phyloP scores from a whole-genome alignment of 805 yeast species.

The Barnettozyma botsteinii region DNA sequence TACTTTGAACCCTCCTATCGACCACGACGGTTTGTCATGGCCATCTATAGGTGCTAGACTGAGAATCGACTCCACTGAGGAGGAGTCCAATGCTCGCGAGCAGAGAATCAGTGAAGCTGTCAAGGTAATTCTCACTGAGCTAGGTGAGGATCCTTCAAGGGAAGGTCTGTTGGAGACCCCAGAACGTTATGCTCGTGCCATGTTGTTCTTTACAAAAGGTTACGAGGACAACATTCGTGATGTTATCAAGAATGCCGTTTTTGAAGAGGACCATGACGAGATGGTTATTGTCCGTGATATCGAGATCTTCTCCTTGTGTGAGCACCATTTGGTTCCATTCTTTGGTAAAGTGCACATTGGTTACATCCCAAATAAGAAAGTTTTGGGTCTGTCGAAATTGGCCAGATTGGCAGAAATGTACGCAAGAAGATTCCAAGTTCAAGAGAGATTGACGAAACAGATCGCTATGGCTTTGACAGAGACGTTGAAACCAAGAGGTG shows the following conservation, averaged over 20 bases:
- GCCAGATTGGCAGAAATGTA: slow-evolving; percentile 98
- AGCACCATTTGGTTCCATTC: slow-evolving; percentile 96
- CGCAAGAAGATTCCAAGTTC: slow-evolving; percentile 93
- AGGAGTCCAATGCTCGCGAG: slow-evolving; percentile 62
- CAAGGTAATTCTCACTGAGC: slow-evolving; percentile 53
- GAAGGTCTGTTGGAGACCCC: slow-evolving; percentile 95
- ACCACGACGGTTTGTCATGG: slow-evolving; percentile 90
- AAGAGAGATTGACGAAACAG: slow-evolving; percentile 93
- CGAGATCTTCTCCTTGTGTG: slow-evolving; percentile 88
- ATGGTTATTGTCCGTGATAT: slow-evolving; percentile 98
- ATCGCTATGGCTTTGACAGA: slow-evolving; percentile 94
- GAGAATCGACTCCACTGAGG: slow-evolving; percentile 64
- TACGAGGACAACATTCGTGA: slow-evolving; percentile 91
- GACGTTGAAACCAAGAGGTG: slow-evolving; percentile 90
- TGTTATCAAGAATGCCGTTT: slow-evolving; percentile 90
- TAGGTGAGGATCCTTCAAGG: slow-evolving; percentile 86
- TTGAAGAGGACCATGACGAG: slow-evolving; percentile 97
- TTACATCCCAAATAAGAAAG: slow-evolving; percentile 93
- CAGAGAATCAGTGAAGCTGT: slow-evolving; percentile 81
- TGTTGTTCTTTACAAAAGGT: slow-evolving; percentile 93
- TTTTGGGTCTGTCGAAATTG: slow-evolving; percentile 84
- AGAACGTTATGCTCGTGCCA: slow-evolving; percentile 91
- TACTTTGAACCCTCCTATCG: slow-evolving; percentile 80
- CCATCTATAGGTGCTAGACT: slow-evolving; percentile 81
- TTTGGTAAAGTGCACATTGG: slow-evolving; percentile 96